Evolutionary conservation across 2,329 filamentous ascomycete genomes (phyloP).

Genomic region (Cordyceps pruinosa): DNA sequence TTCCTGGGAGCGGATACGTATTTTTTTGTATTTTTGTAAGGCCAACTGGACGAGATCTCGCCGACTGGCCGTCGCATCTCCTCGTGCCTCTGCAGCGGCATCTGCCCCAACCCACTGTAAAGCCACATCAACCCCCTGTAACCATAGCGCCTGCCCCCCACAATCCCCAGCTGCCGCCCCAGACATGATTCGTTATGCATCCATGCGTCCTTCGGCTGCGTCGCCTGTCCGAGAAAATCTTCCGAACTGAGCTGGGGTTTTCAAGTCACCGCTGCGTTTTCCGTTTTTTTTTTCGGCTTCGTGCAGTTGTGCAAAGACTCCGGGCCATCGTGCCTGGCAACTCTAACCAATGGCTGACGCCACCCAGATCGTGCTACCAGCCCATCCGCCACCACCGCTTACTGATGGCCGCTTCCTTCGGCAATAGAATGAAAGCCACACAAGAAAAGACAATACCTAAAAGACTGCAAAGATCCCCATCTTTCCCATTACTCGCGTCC

Average conservation of each 20-base stretch:
- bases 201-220: not conserved
- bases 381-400: conserved; percentile 1
- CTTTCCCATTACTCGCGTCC: conserved; percentile 2
- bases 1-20: not conserved
- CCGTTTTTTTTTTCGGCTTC: not conserved
- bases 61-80: no score
- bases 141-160: not conserved
- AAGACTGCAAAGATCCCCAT: not conserved
- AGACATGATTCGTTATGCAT: not conserved
- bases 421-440: not conserved
- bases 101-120: no score
- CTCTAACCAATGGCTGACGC: no score
- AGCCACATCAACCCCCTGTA: no score
- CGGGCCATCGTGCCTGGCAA: no score
- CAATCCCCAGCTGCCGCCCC: conserved; percentile 3
- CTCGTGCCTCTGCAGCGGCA: no score
- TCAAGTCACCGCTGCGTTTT: not conserved
- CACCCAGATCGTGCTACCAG: conserved; percentile 3
- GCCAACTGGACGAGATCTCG: no score
- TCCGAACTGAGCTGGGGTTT: not conserved
- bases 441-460: no score
- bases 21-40: no score
- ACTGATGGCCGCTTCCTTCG: not conserved
- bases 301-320: no score
- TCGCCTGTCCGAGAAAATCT: not conserved